Base-by-base conservation (phyloP, 345 rosid genomes). In the Geranium rotundifolium region DNA sequence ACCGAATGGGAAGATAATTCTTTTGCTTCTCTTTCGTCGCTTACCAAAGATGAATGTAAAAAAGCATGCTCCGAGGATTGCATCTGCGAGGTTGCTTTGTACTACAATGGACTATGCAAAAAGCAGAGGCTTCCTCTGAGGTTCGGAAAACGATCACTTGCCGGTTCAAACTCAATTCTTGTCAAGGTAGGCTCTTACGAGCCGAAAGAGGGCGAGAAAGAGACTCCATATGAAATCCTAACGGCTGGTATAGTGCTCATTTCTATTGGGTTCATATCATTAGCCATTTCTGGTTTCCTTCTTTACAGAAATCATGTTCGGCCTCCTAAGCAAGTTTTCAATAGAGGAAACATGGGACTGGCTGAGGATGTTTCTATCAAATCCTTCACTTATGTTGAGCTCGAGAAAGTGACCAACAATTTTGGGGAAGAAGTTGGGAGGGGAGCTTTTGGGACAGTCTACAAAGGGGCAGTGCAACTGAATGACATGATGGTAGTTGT, bases 371-470 rank as follows among this genome's bases (percentile, higher is more conserved):
- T 66, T 60, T 49, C 69, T 1, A 58, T 30, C 1, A 52, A 57
- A 60, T 63, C 69, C 14, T 76, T 66, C 29, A 63, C 67, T 3
- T 69, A 31, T 20, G 63, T 30, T 9, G 71, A 76, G 14, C 64
- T 76, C 2, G 57, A 59, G 52, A 58, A 46, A 37, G 52, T 66
- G 17, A 72, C 80, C 17, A 30, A 58, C 20, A 71, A 63, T 60
- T 76, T 76, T 29, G 17, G 19, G 18, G 67, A 72, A 63, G 67
- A 69, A 60, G 64, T 76, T 16, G 80, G 80, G n/a, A 69, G 52
- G 37, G 74, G 74, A 20, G 63, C 80, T 4, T 76, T 72, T 18
- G 68, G 64, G 0, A 59, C 30, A 30, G 73, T 65, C 5, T 59
- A 59, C 20, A 64, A n/a, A n/a, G 63, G 67, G 18, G 31, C 39